Percentiles rank a stretch among this genome's conserved stretches.
These are phyloP conservation scores for Metschnikowia picachoensis DNA, from an alignment of 805 yeast species.

Conservation along the genomic window DNA sequence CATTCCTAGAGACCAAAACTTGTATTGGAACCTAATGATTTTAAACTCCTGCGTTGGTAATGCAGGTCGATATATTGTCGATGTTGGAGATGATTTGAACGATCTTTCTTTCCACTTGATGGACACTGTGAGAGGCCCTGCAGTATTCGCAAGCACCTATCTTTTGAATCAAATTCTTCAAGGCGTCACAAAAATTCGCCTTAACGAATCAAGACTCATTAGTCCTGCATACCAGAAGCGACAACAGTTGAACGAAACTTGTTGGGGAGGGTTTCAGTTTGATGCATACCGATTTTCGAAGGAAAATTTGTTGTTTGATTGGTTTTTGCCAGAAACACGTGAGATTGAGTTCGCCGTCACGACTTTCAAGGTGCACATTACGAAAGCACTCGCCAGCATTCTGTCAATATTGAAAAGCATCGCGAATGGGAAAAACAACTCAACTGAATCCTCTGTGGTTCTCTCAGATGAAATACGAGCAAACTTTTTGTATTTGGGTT, in stretches of 20 bases:
- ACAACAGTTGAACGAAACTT: constrained; percentile 42
- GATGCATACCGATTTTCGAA: constrained; percentile 45
- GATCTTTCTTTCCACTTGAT: constrained; percentile 45
- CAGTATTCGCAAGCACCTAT: constrained; percentile 55
- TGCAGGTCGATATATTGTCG: constrained; percentile 51
- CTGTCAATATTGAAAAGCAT: constrained; percentile 28
- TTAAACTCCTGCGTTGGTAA: constrained; percentile 69
- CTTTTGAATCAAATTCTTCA: constrained; percentile 65
- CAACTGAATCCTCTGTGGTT: constrained; percentile 21
- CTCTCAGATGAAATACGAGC: constrained; percentile 52
- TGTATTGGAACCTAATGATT: constrained; percentile 67
- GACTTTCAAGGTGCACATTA: constrained; percentile 48
- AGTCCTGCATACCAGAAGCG: constrained; percentile 40
- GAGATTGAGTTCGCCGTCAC: constrained; percentile 62
- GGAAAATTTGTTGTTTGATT: constrained; percentile 53
- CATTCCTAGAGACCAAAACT: constrained; percentile 70
- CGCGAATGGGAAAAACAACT: constrained; percentile 10
- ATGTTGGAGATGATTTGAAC: constrained; percentile 41
- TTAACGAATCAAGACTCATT: constrained; percentile 52
- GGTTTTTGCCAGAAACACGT: constrained; percentile 66
- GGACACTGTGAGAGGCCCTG: constrained; percentile 57
- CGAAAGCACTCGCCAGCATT: constrained; percentile 42
- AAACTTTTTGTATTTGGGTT: constrained; percentile 54
- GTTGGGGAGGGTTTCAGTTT: constrained; percentile 78
- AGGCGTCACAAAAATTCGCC: constrained; percentile 57